phyloP scores from a whole-genome alignment of 2,329 filamentous ascomycete species.

The Furcasterigmium furcatum region DNA sequence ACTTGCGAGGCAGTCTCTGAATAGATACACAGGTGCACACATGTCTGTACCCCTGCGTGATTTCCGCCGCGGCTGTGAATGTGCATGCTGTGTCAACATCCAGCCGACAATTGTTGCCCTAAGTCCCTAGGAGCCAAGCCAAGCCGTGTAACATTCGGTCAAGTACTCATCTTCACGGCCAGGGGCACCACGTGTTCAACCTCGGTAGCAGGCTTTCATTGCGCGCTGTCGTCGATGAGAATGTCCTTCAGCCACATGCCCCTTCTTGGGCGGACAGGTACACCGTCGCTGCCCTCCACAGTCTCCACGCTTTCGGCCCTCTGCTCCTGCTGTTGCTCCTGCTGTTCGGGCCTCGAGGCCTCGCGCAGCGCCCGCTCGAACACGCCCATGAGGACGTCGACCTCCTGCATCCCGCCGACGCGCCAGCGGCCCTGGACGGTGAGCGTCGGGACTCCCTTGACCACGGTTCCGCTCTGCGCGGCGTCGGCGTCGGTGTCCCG shows the following conservation, averaged over 20 bases:
- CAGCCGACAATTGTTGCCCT: too few species aligned
- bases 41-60: too few species aligned
- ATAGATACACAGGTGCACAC: too few species aligned
- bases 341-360: constrained; percentile 4
- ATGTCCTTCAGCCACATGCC: constrained; percentile 1
- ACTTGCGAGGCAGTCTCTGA: too few species aligned
- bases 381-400: constrained; percentile 59
- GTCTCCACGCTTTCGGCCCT: constrained; percentile 4
- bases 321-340: background rate
- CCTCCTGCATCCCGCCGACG: constrained; percentile 69
- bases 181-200: too few species aligned
- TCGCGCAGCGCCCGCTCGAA: constrained; percentile 54
- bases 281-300: constrained; percentile 4
- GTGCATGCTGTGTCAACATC: too few species aligned
- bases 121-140: too few species aligned
- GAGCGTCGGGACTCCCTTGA: constrained; percentile 72
- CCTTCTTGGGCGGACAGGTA: background rate
- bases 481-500: constrained; percentile 24
- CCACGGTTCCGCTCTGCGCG: constrained; percentile 20
- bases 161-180: too few species aligned
- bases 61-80: too few species aligned
- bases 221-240: background rate
- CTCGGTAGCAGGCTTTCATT: too few species aligned
- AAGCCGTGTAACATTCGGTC: too few species aligned
- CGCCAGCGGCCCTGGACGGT: constrained; percentile 66